phyloP scores from a whole-genome alignment of 2,329 filamentous ascomycete species.

The Lachnellula occidentalis region DNA sequence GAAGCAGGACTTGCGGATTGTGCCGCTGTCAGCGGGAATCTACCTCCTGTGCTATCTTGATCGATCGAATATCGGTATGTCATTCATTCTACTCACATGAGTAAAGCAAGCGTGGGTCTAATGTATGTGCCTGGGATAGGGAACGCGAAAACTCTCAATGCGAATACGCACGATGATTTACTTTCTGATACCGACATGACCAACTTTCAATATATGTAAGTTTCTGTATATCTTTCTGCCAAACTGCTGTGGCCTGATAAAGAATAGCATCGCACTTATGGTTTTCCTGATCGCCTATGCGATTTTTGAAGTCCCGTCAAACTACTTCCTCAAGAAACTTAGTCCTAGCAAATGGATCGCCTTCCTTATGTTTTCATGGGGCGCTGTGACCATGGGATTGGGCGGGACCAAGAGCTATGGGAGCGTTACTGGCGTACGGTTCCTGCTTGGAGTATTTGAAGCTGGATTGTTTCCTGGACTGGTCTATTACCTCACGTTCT shows the following conservation, averaged over 20 bases:
- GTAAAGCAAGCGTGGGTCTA: neutral
- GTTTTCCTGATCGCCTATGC: constrained; percentile 44
- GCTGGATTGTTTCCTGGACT: constrained; percentile 40
- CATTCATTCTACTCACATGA: neutral
- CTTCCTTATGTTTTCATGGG: constrained; percentile 46
- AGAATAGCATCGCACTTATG: constrained; percentile 37
- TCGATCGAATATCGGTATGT: constrained; percentile 57
- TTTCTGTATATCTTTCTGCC: neutral
- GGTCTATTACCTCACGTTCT: constrained; percentile 31
- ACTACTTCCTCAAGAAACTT: constrained; percentile 44
- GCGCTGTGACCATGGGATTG: constrained; percentile 42
- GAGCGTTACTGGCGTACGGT: constrained; percentile 40
- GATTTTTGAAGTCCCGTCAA: constrained; percentile 45
- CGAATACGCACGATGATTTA: constrained; percentile 54
- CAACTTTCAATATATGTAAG: constrained; percentile 52
- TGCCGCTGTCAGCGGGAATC: constrained; percentile 57
- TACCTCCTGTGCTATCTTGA: constrained; percentile 66
- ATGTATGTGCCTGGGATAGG: constrained; percentile 19
- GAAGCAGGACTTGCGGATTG: constrained; percentile 58
- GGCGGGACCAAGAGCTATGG: constrained; percentile 39
- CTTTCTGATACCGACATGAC: constrained; percentile 57
- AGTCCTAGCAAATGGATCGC: constrained; percentile 44
- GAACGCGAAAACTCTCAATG: constrained; percentile 62
- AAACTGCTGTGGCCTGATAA: neutral
- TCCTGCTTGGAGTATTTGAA: constrained; percentile 45